These are phyloP conservation scores for Kalmanozyma brasiliensis DNA, from an alignment of 1,284 basidiomycete genomes.

Conservation along the genomic window DNA sequence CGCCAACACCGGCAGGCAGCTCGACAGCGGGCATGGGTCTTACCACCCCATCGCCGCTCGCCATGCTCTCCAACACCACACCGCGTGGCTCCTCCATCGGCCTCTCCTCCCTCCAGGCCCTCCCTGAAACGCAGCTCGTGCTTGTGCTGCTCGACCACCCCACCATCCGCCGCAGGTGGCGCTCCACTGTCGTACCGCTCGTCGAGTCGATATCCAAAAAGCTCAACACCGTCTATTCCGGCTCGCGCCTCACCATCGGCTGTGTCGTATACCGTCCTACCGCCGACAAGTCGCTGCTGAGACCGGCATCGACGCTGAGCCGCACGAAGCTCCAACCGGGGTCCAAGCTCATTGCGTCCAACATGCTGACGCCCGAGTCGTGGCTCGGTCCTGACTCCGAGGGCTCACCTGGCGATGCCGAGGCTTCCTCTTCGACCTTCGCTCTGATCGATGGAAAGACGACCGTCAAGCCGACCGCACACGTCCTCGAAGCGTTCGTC, in stretches of 20 bases:
- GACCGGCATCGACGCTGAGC: constrained; percentile 28
- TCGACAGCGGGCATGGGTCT: constrained; percentile 19
- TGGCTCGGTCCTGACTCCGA: constrained; percentile 19
- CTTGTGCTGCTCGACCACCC: constrained; percentile 44
- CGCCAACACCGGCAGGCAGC: constrained; percentile 34
- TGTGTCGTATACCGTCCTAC: constrained; percentile 38
- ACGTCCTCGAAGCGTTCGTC: constrained; percentile 40
- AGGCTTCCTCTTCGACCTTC: constrained; percentile 12
- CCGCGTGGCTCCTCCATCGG: constrained; percentile 30
- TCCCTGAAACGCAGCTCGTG: constrained; percentile 45
- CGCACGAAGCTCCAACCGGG: constrained; percentile 23
- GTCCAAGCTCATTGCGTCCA: constrained; percentile 32
- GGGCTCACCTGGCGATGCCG: constrained; percentile 1
- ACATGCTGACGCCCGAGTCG: constrained; percentile 12
- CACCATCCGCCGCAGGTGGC: constrained; percentile 31
- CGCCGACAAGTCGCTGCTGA: constrained; percentile 30
- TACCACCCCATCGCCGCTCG: constrained; percentile 39
- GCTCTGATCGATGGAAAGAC: constrained; percentile 17
- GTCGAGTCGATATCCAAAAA: constrained; percentile 34
- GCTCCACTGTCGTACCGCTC: constrained; percentile 30
- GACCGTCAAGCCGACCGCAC: constrained; percentile 27
- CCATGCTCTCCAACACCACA: constrained; percentile 31
- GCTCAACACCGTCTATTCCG: constrained; percentile 31
- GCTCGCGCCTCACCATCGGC: constrained; percentile 37
- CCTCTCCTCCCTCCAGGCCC: constrained; percentile 28